phyloP scores from a whole-genome alignment of 148 eudicot genomes.

The Heliosperma pusillum region DNA sequence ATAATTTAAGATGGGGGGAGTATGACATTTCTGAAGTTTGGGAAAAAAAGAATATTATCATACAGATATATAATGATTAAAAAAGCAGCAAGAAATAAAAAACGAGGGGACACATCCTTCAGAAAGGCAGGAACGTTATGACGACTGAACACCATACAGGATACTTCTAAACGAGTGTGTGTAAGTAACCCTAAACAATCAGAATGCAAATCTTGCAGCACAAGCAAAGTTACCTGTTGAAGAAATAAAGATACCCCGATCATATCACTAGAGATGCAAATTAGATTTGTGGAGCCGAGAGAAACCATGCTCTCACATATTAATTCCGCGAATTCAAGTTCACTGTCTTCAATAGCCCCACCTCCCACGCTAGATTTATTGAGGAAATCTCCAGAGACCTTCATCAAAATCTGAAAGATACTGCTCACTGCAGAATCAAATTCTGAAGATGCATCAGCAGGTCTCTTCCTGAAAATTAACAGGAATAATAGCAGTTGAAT shows the following conservation, averaged over 20 bases:
- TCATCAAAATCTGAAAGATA: slow-evolving; percentile 72
- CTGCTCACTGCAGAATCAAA: slow-evolving; percentile 78
- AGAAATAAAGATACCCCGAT: slow-evolving; percentile 54
- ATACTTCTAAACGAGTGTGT: neutral
- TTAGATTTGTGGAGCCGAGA: slow-evolving; percentile 80
- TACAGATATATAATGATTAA: too few species aligned
- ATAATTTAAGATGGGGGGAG: neutral
- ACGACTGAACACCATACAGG: neutral
- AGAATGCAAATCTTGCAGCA: slow-evolving; percentile 6
- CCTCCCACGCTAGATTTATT: slow-evolving; percentile 47
- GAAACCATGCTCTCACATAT: slow-evolving; percentile 92
- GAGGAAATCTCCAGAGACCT: slow-evolving; percentile 74
- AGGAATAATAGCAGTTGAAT: slow-evolving; percentile 10
- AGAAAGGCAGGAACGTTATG: neutral
- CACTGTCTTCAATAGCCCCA: slow-evolving; percentile 50
- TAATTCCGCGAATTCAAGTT: slow-evolving; percentile 76
- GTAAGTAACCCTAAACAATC: neutral
- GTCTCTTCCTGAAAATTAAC: slow-evolving; percentile 71
- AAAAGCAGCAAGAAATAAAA: neutral
- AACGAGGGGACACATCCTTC: neutral
- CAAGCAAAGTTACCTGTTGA: slow-evolving; percentile 61
- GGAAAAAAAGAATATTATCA: too few species aligned
- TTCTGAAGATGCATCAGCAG: slow-evolving; percentile 66
- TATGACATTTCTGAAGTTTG: neutral
- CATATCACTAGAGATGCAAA: slow-evolving; percentile 58